Percentiles rank a stretch among this genome's conserved stretches.
These are phyloP conservation scores for Phaeosphaeria sp. DNA, from an alignment of 2,329 filamentous ascomycete species.

Conservation along the genomic window DNA sequence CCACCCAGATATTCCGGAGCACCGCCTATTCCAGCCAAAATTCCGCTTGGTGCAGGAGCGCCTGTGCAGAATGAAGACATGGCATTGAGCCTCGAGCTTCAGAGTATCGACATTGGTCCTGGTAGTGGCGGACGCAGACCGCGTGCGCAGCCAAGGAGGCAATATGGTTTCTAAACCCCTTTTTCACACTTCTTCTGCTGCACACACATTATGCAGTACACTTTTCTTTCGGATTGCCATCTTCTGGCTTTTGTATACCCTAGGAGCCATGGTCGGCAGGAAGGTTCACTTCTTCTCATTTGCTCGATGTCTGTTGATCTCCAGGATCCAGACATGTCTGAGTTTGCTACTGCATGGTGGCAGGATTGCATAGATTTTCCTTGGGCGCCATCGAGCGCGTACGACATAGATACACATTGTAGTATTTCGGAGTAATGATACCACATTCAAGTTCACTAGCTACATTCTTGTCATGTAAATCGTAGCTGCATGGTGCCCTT, in stretches of 20 bases:
- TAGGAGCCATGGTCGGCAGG: neutral
- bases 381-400: neutral
- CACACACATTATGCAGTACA: neutral
- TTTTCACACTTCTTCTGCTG: neutral
- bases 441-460: neutral
- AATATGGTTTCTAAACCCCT: constrained; percentile 1
- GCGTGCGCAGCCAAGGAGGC: constrained; percentile 2
- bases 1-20: constrained; percentile 36
- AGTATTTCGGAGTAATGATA: neutral
- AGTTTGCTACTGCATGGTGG: constrained; percentile 4
- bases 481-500: neutral
- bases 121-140: constrained; percentile 20
- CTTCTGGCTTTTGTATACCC: neutral
- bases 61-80: constrained; percentile 50
- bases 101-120: constrained; percentile 55
- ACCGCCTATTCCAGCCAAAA: constrained; percentile 74
- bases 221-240: neutral
- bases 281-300: neutral
- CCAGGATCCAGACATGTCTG: constrained; percentile 6
- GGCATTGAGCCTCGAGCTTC: constrained; percentile 75
- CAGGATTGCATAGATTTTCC: constrained; percentile 1
- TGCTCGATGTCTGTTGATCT: constrained; percentile 8
- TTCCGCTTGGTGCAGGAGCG: constrained; percentile 58
- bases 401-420: neutral
- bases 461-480: neutral